Evolutionary conservation across 768 basidiomycete species (phyloP).

Genomic region (Tulasnella sp.): DNA sequence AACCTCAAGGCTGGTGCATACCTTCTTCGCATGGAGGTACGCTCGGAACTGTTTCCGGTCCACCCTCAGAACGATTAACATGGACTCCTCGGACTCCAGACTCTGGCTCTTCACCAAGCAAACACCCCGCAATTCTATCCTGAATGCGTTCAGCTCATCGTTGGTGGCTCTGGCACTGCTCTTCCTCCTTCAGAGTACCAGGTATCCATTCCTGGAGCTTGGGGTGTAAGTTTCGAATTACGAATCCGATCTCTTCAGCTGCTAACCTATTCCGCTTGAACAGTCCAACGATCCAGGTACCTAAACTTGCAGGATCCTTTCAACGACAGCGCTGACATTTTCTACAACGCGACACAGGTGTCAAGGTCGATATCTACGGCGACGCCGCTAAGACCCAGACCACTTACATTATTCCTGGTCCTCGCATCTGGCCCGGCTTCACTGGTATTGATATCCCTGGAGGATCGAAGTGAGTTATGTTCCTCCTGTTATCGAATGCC

Average conservation of each 20-base stretch:
- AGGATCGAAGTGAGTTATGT: not conserved
- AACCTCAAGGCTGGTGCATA: conserved; percentile 31
- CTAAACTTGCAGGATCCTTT: not conserved
- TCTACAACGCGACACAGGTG: conserved; percentile 14
- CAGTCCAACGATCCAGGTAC: not conserved
- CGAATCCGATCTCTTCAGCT: not conserved
- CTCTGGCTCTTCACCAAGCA: conserved; percentile 31
- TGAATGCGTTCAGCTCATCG: conserved; percentile 30
- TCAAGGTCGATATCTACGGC: conserved; percentile 28
- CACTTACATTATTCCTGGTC: conserved; percentile 28
- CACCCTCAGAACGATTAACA: not conserved
- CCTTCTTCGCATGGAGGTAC: conserved; percentile 27
- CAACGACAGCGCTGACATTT: not conserved
- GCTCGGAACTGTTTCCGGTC: not conserved
- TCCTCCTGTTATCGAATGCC: not conserved
- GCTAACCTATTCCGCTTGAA: not conserved
- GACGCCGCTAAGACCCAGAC: conserved; percentile 25
- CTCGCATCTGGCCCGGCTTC: conserved; percentile 22
- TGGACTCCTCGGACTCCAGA: not conserved
- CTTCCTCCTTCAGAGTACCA: conserved; percentile 24
- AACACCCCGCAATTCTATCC: conserved; percentile 33
- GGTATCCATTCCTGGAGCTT: conserved; percentile 30
- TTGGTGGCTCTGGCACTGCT: conserved; percentile 28
- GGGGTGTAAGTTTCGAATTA: conserved; percentile 10
- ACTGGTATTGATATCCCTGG: conserved; percentile 9